Base-by-base conservation (phyloP, 1,139 yeast species). In the Candida pseudocylindracea region DNA sequence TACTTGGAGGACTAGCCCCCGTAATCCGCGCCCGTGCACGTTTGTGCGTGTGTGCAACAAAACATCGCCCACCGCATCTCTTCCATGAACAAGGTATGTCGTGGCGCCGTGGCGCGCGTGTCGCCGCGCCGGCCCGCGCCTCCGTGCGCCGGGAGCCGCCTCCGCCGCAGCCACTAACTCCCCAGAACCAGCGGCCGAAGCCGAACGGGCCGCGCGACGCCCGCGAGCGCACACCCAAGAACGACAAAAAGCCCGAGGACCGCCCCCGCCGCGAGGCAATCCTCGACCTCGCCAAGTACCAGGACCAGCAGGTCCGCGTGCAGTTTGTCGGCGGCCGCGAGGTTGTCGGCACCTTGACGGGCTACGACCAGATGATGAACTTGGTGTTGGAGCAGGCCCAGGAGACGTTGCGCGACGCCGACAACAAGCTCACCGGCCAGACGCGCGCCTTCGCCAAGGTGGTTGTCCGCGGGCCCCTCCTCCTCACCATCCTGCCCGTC, bases 341-440 rank as follows among this genome's bases (percentile, higher is more conserved):
- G 47, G 72, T 85, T 8, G 61, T 63, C 24, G 98, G 98, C 20
- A 54, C 57, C 1, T 63, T 88, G 43, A 80, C 78, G 45, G 96
- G 98, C 12, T 83, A 66, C 49, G 98, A 88, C 50, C 92, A 79
- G 50, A 63, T 83, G 51, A 76, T 85, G 92, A 88, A 88, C 54
- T 60, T 88, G 43, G 96, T 88, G 8, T 63, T 88, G 42, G 94
- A 83, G 44, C 73, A 83, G 31, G 85, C 79, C 10, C 63, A 63
- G 32, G 95, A 88, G 49, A 64, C 63, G 26, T 42, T 73, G 35
- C 61, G 76, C 49, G 73, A 69, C 33, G 81, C 73, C 39, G 72
- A 56, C 25, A 49, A 62, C 26, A 46, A 51, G 2, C 53, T 58
- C 42, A 60, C 66, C 7, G 53, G 54, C 9, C 53, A 70, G 39